Conservation (phyloP, 805 yeast species). For the Cyberlindnera euphorbiae region DNA sequence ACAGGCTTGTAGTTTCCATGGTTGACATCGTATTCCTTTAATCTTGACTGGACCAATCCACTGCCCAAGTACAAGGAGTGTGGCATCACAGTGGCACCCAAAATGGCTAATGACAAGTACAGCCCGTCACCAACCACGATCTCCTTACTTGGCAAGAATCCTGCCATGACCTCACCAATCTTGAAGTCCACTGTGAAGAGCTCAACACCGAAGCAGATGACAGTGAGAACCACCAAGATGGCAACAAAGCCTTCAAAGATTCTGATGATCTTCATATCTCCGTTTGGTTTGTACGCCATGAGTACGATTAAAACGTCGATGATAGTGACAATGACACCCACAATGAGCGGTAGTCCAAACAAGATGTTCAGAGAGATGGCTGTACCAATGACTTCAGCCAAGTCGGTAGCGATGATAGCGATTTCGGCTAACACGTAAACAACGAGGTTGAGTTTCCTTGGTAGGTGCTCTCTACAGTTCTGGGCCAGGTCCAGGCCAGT, state of each 20-base stretch:
- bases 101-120: slow-evolving; percentile 74
- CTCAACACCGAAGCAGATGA: slow-evolving; percentile 78
- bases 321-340: slow-evolving; percentile 82
- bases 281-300: slow-evolving; percentile 82
- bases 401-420: slow-evolving; percentile 92
- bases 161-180: slow-evolving; percentile 59
- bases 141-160: slow-evolving; percentile 53
- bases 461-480: slow-evolving; percentile 73
- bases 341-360: slow-evolving; percentile 70
- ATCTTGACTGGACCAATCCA: slow-evolving; percentile 81
- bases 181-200: slow-evolving; percentile 59
- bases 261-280: slow-evolving; percentile 72
- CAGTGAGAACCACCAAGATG: slow-evolving; percentile 71
- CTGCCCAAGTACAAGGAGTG: slow-evolving; percentile 86
- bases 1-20: slow-evolving; percentile 51
- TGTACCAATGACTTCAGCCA: slow-evolving; percentile 97
- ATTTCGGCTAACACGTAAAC: slow-evolving; percentile 79
- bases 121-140: slow-evolving; percentile 61
- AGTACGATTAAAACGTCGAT: slow-evolving; percentile 82
- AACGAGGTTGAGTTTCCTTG: slow-evolving; percentile 51
- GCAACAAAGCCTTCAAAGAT: slow-evolving; percentile 81
- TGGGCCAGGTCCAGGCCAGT: slow-evolving; percentile 92
- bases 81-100: slow-evolving; percentile 96
- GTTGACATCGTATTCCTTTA: slow-evolving; percentile 70
- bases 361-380: slow-evolving; percentile 88